Percentiles rank a stretch among this genome's conserved stretches.
Conservation (phyloP, 2,329 filamentous ascomycete species). For the Sarocladium oryzae region DNA sequence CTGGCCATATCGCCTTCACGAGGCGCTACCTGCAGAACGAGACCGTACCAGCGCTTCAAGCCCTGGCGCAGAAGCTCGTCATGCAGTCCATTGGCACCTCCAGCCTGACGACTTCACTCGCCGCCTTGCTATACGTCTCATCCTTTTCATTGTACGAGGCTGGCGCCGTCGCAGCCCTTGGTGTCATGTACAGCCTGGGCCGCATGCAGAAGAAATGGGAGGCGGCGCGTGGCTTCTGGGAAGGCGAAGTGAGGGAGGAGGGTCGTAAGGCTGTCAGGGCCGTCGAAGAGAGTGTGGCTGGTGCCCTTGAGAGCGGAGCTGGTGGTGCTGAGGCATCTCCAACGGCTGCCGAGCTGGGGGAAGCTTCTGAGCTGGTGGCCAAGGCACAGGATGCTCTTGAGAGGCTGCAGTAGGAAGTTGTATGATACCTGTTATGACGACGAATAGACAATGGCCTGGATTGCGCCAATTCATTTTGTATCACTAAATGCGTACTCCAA, state of each 20-base stretch:
- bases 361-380: conserved; percentile 38
- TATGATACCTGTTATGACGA: background rate
- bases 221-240: conserved; percentile 52
- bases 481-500: background rate
- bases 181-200: conserved; percentile 51
- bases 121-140: conserved; percentile 50
- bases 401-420: conserved; percentile 34
- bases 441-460: background rate
- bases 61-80: conserved; percentile 67
- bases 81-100: conserved; percentile 70
- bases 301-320: conserved; percentile 32
- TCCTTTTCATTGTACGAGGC: conserved; percentile 54
- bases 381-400: conserved; percentile 43
- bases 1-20: conserved; percentile 64
- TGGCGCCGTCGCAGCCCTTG: conserved; percentile 54
- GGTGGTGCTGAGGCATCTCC: conserved; percentile 10
- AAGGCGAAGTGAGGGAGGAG: conserved; percentile 60
- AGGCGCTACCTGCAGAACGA: conserved; percentile 60
- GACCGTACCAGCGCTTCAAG: conserved; percentile 65
- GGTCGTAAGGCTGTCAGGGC: conserved; percentile 55
- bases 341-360: conserved; percentile 12
- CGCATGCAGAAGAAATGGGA: conserved; percentile 60
- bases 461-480: conserved; percentile 1
- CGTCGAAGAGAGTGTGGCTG: conserved; percentile 46
- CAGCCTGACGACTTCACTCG: conserved; percentile 50